Conservation (phyloP, 2,329 filamentous ascomycete genomes). For the Zelopaecilomyces penicillatus region DNA sequence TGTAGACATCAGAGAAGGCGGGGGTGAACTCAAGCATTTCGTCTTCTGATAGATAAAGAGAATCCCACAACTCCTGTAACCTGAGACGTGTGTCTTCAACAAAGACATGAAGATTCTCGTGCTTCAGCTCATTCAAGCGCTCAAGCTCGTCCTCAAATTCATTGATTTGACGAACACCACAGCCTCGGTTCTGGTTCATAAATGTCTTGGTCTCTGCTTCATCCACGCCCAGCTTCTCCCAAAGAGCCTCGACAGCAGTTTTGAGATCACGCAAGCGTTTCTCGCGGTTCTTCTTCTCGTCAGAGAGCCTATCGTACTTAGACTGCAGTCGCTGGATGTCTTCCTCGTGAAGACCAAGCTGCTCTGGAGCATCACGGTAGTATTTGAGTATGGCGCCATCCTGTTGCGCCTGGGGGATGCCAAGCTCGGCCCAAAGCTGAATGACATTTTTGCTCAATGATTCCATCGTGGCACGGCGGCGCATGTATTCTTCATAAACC, state of each 20-base stretch:
- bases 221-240: slow-evolving; percentile 80
- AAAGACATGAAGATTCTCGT: slow-evolving; percentile 90
- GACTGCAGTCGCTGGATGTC: slow-evolving; percentile 65
- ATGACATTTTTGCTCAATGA: slow-evolving; percentile 76
- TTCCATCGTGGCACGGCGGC: slow-evolving; percentile 68
- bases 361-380: slow-evolving; percentile 85
- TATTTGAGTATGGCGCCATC: slow-evolving; percentile 80
- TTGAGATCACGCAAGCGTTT: slow-evolving; percentile 68
- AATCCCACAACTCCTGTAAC: slow-evolving; percentile 92
- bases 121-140: slow-evolving; percentile 83
- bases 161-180: slow-evolving; percentile 84
- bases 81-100: slow-evolving; percentile 88
- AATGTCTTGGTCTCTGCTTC: slow-evolving; percentile 78
- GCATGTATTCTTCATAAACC: slow-evolving; percentile 93
- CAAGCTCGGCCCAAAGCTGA: slow-evolving; percentile 90
- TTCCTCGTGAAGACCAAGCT: slow-evolving; percentile 83
- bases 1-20: slow-evolving; percentile 94
- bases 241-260: slow-evolving; percentile 71
- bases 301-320: slow-evolving; percentile 72
- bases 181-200: slow-evolving; percentile 79
- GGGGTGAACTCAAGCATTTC: slow-evolving; percentile 98
- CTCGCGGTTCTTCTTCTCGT: slow-evolving; percentile 84
- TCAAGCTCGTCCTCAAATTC: slow-evolving; percentile 89
- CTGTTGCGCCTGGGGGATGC: slow-evolving; percentile 87
- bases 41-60: slow-evolving; percentile 89